A percentile compares a stretch with the other conserved stretches of the same genome.
phyloP scores from a whole-genome alignment of 1,284 basidiomycete species.

The Cutaneotrichosporon spelunceum region DNA sequence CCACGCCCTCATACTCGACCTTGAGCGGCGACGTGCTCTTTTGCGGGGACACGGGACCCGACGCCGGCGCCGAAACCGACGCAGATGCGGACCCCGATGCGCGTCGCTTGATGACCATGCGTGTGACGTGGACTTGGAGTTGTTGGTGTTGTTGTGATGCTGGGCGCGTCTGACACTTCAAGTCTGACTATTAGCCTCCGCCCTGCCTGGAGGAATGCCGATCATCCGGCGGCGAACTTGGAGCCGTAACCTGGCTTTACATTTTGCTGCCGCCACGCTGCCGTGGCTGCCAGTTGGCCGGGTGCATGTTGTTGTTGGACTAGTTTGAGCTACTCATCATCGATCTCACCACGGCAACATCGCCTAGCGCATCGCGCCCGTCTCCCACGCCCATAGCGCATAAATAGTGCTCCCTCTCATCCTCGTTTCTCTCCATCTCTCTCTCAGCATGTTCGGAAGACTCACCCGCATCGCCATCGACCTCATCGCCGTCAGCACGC shows the following conservation, averaged over 20 bases:
- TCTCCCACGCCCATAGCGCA: not conserved
- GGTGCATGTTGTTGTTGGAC: too few relatives aligned
- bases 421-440: not conserved
- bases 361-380: not conserved
- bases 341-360: too few relatives aligned
- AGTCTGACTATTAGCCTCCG: not conserved
- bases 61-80: constrained; percentile 6
- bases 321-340: too few relatives aligned
- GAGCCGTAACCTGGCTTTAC: too few relatives aligned
- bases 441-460: constrained; percentile 65
- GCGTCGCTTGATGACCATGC: constrained; percentile 3
- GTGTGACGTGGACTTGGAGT: not conserved
- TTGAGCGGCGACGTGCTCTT: constrained; percentile 1
- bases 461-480: constrained; percentile 81
- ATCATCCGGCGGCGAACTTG: too few relatives aligned
- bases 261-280: too few relatives aligned
- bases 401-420: not conserved
- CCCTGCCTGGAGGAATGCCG: too few relatives aligned
- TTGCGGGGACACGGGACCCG: not conserved
- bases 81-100: constrained; percentile 6
- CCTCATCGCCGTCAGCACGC: constrained; percentile 80
- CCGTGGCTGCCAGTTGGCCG: too few relatives aligned
- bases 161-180: not conserved
- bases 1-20: not conserved
- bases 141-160: not conserved